phyloP scores from a whole-genome alignment of 257 asterid species.

The Plantago elongata region DNA sequence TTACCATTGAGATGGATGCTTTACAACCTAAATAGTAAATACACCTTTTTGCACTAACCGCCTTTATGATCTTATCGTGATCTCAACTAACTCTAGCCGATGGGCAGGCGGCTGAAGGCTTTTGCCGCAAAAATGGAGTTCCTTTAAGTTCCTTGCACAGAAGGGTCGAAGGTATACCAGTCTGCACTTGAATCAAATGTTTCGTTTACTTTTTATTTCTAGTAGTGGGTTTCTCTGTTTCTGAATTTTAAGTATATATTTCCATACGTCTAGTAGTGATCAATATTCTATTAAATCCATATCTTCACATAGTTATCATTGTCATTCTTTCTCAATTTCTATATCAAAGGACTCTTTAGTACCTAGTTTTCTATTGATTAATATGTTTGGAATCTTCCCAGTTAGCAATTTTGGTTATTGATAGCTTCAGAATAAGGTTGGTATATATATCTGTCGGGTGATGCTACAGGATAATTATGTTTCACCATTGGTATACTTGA shows the following conservation, averaged over 20 bases:
- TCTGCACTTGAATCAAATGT: conserved; percentile 5
- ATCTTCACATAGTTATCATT: conserved; percentile 3
- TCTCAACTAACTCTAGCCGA: conserved; percentile 22
- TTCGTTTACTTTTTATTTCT: not conserved
- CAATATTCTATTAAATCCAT: not conserved
- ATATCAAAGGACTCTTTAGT: not conserved
- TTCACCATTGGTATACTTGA: too few relatives aligned
- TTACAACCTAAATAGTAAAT: too few relatives aligned
- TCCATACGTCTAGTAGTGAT: conserved; percentile 4
- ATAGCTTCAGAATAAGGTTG: too few relatives aligned
- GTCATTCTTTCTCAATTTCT: not conserved
- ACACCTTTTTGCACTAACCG: too few relatives aligned
- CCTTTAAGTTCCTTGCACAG: conserved; percentile 72
- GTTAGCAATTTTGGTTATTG: too few relatives aligned
- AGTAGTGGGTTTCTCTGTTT: not conserved
- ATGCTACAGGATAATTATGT: too few relatives aligned
- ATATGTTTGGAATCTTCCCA: too few relatives aligned
- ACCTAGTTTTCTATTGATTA: not conserved
- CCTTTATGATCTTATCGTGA: conserved; percentile 4
- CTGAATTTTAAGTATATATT: too few relatives aligned
- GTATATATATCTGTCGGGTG: too few relatives aligned
- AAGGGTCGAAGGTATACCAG: conserved; percentile 63
- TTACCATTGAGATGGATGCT: too few relatives aligned
- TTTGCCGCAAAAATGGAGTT: conserved; percentile 76
- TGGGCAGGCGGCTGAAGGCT: conserved; percentile 95